These are phyloP conservation scores for Aspergillus novoparasiticus DNA, from an alignment of 2,329 filamentous ascomycete genomes.

Conservation along the genomic window DNA sequence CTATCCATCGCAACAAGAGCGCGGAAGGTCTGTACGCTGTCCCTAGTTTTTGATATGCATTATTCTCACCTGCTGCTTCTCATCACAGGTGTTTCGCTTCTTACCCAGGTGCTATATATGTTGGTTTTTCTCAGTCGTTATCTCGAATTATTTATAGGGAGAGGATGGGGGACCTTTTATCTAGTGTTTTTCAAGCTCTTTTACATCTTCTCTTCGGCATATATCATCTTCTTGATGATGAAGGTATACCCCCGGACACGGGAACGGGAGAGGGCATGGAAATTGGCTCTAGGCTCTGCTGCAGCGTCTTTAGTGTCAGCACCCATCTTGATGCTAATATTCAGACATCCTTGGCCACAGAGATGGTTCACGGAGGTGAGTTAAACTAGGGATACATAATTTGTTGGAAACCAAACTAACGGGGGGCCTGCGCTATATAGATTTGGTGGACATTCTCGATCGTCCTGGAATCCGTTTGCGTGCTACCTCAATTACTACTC, in stretches of 20 bases:
- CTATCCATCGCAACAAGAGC: conserved; percentile 84
- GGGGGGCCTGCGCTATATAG: conserved; percentile 46
- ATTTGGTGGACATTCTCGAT: conserved; percentile 85
- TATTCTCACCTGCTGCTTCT: conserved; percentile 11
- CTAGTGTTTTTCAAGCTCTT: conserved; percentile 86
- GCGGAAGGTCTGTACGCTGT: conserved; percentile 66
- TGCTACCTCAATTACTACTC: conserved; percentile 87
- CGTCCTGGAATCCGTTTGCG: conserved; percentile 86
- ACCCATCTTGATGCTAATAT: conserved; percentile 72
- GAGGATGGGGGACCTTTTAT: conserved; percentile 54
- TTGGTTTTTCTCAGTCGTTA: conserved; percentile 86
- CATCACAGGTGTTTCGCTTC: conserved; percentile 75
- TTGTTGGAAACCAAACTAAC: neutral
- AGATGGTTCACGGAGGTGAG: conserved; percentile 45
- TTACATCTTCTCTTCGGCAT: conserved; percentile 81
- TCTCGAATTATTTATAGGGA: conserved; percentile 70
- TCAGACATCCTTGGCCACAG: conserved; percentile 48
- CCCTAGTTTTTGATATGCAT: neutral
- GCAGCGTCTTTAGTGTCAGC: conserved; percentile 67
- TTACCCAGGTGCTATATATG: conserved; percentile 84
- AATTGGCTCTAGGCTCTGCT: conserved; percentile 73
- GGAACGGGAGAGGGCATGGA: conserved; percentile 92
- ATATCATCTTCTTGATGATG: conserved; percentile 87
- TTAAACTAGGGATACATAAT: neutral
- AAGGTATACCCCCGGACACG: conserved; percentile 82